These are phyloP conservation scores for Kuraishia hungarica DNA, from an alignment of 805 yeast genomes.

Conservation along the genomic window DNA sequence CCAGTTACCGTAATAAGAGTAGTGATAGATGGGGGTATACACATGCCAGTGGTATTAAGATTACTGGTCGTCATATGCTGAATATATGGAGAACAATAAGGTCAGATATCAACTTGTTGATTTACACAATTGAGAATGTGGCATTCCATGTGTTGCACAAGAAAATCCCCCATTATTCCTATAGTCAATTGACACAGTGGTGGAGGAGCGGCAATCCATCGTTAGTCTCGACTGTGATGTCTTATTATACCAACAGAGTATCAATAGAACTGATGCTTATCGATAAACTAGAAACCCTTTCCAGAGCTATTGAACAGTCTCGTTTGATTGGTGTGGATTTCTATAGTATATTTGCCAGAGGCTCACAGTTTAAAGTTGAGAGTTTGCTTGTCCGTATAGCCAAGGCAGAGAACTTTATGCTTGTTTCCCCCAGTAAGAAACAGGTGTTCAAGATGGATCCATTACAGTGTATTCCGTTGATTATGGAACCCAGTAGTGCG, in stretches of 20 bases:
- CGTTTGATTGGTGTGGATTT: constrained; percentile 85
- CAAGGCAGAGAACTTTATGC: constrained; percentile 63
- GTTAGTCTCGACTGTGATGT: constrained; percentile 26
- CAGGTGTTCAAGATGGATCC: constrained; percentile 83
- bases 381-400: constrained; percentile 70
- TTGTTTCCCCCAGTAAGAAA: constrained; percentile 70
- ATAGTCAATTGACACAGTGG: constrained; percentile 38
- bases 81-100: constrained; percentile 79
- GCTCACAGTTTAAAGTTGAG: constrained; percentile 93
- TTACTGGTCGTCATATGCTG: constrained; percentile 77
- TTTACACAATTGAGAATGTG: constrained; percentile 72
- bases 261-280: constrained; percentile 38
- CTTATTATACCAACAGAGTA: constrained; percentile 37
- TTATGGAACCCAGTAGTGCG: constrained; percentile 85
- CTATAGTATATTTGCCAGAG: constrained; percentile 77
- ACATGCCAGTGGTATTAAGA: constrained; percentile 59
- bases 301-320: constrained; percentile 73
- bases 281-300: constrained; percentile 54
- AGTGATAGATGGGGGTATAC: constrained; percentile 77
- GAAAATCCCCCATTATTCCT: constrained; percentile 56
- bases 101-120: constrained; percentile 50
- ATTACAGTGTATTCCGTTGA: constrained; percentile 78
- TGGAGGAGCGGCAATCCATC: constrained; percentile 19
- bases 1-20: constrained; percentile 38
- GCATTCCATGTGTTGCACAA: constrained; percentile 59